Conservation (phyloP, 2,329 filamentous ascomycete genomes). For the Fusarium brevicatenulatum region DNA sequence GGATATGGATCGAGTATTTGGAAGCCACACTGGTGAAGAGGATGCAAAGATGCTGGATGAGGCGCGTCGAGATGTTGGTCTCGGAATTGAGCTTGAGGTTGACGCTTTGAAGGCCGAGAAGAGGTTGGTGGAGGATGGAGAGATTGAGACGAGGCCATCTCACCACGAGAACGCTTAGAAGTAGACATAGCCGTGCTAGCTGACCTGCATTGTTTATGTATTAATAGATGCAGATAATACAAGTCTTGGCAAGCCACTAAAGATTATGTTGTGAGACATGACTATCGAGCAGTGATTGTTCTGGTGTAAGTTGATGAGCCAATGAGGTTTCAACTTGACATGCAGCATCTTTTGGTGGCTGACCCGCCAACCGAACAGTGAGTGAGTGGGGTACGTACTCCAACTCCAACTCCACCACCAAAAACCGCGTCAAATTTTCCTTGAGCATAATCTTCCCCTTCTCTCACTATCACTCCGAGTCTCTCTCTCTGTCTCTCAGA, state of each 20-base stretch:
- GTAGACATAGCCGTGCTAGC: not conserved
- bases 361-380: slow-evolving; percentile 20
- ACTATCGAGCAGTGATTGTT: not conserved
- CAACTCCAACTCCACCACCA: slow-evolving; percentile 3
- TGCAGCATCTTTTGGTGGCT: not conserved
- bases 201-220: not conserved
- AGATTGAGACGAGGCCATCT: slow-evolving; percentile 22
- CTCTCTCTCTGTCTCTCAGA: not conserved
- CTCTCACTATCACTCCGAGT: not conserved
- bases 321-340: slow-evolving; percentile 4
- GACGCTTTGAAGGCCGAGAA: slow-evolving; percentile 34
- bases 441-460: not conserved
- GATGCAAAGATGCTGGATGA: slow-evolving; percentile 36
- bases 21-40: slow-evolving; percentile 48
- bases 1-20: slow-evolving; percentile 63
- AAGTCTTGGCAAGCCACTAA: not conserved
- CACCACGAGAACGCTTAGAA: slow-evolving; percentile 33
- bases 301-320: slow-evolving; percentile 10
- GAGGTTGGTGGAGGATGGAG: slow-evolving; percentile 31
- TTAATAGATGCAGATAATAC: not conserved
- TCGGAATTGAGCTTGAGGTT: slow-evolving; percentile 27
- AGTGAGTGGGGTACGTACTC: not conserved
- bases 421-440: slow-evolving; percentile 31
- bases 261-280: not conserved
- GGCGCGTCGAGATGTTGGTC: slow-evolving; percentile 35